Conservation (phyloP, 208 protist species). For the Leishmania tropica region DNA sequence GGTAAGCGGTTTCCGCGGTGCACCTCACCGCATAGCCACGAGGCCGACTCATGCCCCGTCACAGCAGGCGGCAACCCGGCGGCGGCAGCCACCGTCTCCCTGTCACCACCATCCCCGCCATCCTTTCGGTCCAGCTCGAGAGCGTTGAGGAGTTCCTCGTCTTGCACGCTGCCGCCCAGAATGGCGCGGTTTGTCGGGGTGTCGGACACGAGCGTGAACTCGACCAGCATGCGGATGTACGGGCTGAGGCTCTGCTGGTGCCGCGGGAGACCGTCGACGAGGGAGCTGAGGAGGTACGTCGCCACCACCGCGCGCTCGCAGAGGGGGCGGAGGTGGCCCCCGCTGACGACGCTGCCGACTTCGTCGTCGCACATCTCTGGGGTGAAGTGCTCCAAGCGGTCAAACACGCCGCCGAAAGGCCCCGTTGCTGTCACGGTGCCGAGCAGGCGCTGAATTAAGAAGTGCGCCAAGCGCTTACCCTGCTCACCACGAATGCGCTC, state of each 20-base stretch:
- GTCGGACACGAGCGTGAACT: conserved; percentile 69
- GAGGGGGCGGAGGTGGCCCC: conserved; percentile 33
- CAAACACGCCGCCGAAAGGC: not conserved
- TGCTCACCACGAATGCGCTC: conserved; percentile 17
- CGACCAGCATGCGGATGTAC: conserved; percentile 67
- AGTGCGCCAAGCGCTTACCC: conserved; percentile 17
- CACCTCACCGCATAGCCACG: not conserved
- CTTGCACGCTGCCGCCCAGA: conserved; percentile 31
- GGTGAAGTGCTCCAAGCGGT: not conserved
- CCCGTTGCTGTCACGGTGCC: not conserved
- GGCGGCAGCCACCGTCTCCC: not conserved
- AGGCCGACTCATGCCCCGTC: not conserved
- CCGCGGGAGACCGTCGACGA: conserved; percentile 50
- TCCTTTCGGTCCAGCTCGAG: not conserved
- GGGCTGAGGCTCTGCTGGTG: conserved; percentile 59
- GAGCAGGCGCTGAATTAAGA: conserved; percentile 18
- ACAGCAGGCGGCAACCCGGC: not conserved
- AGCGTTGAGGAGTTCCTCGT: conserved; percentile 27
- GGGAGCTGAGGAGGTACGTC: conserved; percentile 56
- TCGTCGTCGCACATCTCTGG: not conserved
- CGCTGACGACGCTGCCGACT: not conserved
- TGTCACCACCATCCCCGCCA: not conserved
- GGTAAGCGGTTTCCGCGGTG: not conserved
- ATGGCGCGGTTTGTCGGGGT: conserved; percentile 38
- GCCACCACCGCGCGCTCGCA: conserved; percentile 55